phyloP scores from a whole-genome alignment of 148 eudicot species.

The Heliosperma pusillum region DNA sequence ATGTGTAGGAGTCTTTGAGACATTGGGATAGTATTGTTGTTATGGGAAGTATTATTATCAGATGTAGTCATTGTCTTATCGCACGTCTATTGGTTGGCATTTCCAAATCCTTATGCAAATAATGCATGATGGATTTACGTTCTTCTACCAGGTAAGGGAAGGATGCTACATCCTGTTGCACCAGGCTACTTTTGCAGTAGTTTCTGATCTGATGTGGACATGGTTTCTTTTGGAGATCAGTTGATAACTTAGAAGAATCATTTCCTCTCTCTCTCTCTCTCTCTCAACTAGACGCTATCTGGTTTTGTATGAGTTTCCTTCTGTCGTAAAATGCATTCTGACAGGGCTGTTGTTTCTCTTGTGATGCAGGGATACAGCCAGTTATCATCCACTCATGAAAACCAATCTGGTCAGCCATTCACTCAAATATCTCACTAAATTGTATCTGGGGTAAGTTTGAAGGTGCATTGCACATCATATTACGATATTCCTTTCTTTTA shows the following conservation, averaged over 20 bases:
- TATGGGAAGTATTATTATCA: background rate
- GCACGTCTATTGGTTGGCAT: background rate
- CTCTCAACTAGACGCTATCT: background rate
- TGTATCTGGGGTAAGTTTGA: constrained; percentile 61
- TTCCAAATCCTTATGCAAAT: background rate
- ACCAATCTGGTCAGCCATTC: constrained; percentile 80
- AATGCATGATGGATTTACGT: background rate
- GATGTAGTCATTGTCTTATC: background rate
- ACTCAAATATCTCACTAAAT: constrained; percentile 55
- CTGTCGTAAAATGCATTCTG: background rate
- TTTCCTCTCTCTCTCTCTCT: too few relatives aligned
- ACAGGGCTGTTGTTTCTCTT: background rate
- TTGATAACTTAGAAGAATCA: too few relatives aligned
- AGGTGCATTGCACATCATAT: background rate
- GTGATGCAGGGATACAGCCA: constrained; percentile 71
- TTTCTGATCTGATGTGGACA: too few relatives aligned
- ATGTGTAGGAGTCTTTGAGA: too few relatives aligned
- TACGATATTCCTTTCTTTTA: too few relatives aligned
- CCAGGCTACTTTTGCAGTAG: background rate
- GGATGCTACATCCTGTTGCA: background rate
- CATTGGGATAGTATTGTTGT: background rate
- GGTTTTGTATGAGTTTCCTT: background rate
- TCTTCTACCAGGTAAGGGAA: background rate
- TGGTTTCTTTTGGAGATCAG: too few relatives aligned
- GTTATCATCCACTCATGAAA: constrained; percentile 67